Percentiles rank a stretch among this genome's conserved stretches.
These are phyloP conservation scores for Ustilago nuda DNA, from an alignment of 1,284 basidiomycete species.

Conservation along the genomic window DNA sequence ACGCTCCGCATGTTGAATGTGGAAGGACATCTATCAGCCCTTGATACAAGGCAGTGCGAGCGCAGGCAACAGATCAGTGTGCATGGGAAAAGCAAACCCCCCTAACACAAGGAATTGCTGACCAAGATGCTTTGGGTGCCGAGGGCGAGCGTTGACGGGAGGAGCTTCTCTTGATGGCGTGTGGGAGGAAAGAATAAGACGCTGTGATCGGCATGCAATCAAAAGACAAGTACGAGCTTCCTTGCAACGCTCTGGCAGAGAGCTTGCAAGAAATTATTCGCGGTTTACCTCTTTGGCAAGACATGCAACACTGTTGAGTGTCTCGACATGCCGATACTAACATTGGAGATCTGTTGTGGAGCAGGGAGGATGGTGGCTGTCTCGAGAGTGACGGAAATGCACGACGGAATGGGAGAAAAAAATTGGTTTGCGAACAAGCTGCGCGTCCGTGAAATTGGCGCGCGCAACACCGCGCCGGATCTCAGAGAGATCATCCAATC, in stretches of 20 bases:
- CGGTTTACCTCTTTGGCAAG: slow-evolving; percentile 43
- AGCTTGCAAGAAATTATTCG: slow-evolving; percentile 13
- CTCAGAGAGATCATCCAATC: slow-evolving; percentile 10
- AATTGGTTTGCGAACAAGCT: slow-evolving; percentile 10
- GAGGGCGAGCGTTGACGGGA: slow-evolving; percentile 11
- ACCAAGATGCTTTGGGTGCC: not conserved
- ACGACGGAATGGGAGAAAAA: slow-evolving; percentile 5
- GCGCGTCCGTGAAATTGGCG: slow-evolving; percentile 10
- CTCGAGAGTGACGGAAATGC: slow-evolving; percentile 3
- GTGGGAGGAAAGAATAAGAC: slow-evolving; percentile 12
- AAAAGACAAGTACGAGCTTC: slow-evolving; percentile 25
- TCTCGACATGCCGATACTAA: slow-evolving; percentile 33
- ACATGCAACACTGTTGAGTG: slow-evolving; percentile 47
- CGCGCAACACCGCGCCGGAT: slow-evolving; percentile 5
- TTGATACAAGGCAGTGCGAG: not conserved
- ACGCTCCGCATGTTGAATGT: not conserved
- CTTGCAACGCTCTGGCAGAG: slow-evolving; percentile 6
- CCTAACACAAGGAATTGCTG: not conserved
- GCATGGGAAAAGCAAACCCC: not conserved
- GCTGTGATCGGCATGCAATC: slow-evolving; percentile 38
- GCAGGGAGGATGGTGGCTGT: not conserved
- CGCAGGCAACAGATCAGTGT: not conserved
- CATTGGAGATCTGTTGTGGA: slow-evolving; percentile 13
- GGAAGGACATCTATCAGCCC: not conserved
- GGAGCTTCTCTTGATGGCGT: slow-evolving; percentile 43